These are phyloP conservation scores for Terfezia claveryi DNA, from an alignment of 495 filamentous ascomycete genomes.

Conservation along the genomic window DNA sequence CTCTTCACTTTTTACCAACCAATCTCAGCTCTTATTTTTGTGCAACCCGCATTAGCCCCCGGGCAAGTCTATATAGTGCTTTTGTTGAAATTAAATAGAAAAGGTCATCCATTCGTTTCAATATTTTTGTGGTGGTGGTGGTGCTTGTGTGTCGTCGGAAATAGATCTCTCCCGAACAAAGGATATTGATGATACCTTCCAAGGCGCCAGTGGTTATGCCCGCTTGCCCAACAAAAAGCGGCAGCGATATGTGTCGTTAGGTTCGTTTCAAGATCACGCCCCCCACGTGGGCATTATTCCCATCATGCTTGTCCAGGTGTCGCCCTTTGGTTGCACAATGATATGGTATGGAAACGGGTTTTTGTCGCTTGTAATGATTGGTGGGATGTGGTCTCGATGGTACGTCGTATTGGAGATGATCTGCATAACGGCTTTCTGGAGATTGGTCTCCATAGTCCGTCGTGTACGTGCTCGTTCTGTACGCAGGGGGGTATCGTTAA, in stretches of 20 bases:
- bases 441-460: slow-evolving; percentile 63
- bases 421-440: slow-evolving; percentile 69
- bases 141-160: too few species aligned
- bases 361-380: slow-evolving; percentile 74
- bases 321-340: slow-evolving; percentile 53
- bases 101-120: too few species aligned
- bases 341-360: slow-evolving; percentile 95
- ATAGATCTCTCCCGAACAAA: not conserved
- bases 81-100: too few species aligned
- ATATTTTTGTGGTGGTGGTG: too few species aligned
- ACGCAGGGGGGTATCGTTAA: not conserved
- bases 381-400: slow-evolving; percentile 91
- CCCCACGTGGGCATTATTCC: slow-evolving; percentile 10
- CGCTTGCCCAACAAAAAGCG: not conserved
- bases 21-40: too few species aligned
- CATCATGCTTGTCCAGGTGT: slow-evolving; percentile 61
- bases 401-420: slow-evolving; percentile 64
- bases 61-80: too few species aligned
- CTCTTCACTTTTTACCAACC: too few species aligned
- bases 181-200: not conserved
- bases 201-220: not conserved
- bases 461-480: slow-evolving; percentile 73
- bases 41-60: too few species aligned
- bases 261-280: not conserved
- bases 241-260: not conserved